These are phyloP conservation scores for Asparagopsis taxiformis DNA, from an alignment of 31 red algal species.

Conservation along the genomic window DNA sequence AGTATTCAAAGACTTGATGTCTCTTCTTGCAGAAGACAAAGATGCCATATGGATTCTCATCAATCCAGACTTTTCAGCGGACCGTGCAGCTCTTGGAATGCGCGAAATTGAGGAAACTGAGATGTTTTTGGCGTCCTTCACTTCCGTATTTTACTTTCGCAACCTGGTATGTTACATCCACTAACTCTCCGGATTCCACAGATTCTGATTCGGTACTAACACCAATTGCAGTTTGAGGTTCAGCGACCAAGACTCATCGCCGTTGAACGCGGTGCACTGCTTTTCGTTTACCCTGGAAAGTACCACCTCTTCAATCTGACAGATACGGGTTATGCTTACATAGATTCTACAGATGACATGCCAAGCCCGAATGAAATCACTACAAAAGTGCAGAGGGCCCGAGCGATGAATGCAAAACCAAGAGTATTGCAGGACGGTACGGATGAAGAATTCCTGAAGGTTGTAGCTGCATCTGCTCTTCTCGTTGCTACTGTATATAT, in stretches of 20 bases:
- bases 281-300: slow-evolving; percentile 2
- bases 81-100: slow-evolving; percentile 54
- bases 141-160: slow-evolving; percentile 50
- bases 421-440: too few relatives aligned
- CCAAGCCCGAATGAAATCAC: too few relatives aligned
- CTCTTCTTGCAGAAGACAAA: not conserved
- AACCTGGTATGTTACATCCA: slow-evolving; percentile 23
- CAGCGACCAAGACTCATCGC: slow-evolving; percentile 20
- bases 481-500: too few relatives aligned
- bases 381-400: too few relatives aligned
- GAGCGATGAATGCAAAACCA: too few relatives aligned
- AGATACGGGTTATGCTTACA: too few relatives aligned
- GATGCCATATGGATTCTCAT: slow-evolving; percentile 44
- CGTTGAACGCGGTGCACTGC: slow-evolving; percentile 30
- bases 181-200: not conserved
- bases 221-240: slow-evolving; percentile 17
- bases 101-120: slow-evolving; percentile 15
- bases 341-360: too few relatives aligned
- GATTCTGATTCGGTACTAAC: not conserved
- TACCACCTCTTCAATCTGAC: slow-evolving; percentile 28
- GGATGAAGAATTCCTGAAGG: too few relatives aligned
- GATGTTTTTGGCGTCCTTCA: slow-evolving; percentile 19
- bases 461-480: too few relatives aligned
- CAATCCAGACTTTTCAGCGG: slow-evolving; percentile 33
- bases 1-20: slow-evolving; percentile 16